Evolutionary conservation across 768 basidiomycete genomes (phyloP), one percentile per base, ranked within the genome.

Genomic region (Trametes elegans): DNA sequence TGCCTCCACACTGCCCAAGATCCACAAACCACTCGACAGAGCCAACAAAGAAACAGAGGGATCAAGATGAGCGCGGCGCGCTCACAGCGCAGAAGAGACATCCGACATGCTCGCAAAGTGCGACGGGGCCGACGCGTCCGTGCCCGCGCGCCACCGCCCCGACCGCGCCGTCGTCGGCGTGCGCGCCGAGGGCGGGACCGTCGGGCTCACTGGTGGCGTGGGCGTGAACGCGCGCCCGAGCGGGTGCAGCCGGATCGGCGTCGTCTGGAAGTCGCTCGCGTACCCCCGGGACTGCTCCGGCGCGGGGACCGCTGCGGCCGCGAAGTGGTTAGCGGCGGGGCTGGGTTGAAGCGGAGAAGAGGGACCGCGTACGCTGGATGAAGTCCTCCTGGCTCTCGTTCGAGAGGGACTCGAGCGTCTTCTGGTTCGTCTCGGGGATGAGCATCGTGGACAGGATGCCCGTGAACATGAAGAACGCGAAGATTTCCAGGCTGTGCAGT

Each of bases 381-480:
- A 71, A 73, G 36, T 66, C 70, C 11, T 68, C 63, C 53, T 73
- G 72, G 35, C 61, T 54, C 57, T 73, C 72, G 60, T 73, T 70
- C 35, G 73, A 73, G 21, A 74, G 60, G 11, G 66, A 65, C 61
- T 73, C 72, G 23, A 73, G 66, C 36, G 69, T 67, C 41, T 64
- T 63, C 35, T 64, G 61, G 40, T 65, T 75, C 23, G 77, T 77
- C 66, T 79, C 77, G 36, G 76, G 75, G 5, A 78, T 57, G 21
- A 78, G 67, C 47, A 73, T 55, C 5, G 76, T 77, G 19, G 76
- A 73, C 46, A 69, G 58, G 50, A 73, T 61, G 34, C 76, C 76
- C 0, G 75, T 73, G 26, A 77, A 48, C 76, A 75, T 79, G 70
- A 77, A 76, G 48, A 76, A 65, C n/a, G 74, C 75, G 49, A 76